A percentile compares a stretch with the other conserved stretches of the same genome.
Conservation (phyloP, 768 basidiomycete genomes). For the Rhizopogon salebrosus region DNA sequence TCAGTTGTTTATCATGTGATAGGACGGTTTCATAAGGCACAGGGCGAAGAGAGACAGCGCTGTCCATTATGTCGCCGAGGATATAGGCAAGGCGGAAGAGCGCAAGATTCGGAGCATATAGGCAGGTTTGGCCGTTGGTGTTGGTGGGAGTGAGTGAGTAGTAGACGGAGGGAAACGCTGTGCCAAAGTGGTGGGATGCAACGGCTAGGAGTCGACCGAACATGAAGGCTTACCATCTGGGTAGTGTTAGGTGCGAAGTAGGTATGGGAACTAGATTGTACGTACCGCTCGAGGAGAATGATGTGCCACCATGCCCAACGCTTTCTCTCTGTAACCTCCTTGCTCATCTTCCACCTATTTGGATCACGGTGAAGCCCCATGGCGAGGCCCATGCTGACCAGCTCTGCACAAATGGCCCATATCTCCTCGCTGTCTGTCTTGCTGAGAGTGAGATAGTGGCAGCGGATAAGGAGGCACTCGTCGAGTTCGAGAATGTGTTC, state of each 20-base stretch:
- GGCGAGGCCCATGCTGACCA: slow-evolving; percentile 70
- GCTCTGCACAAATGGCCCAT: slow-evolving; percentile 70
- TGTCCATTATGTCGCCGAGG: slow-evolving; percentile 82
- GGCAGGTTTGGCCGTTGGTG: slow-evolving; percentile 55
- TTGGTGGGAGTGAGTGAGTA: slow-evolving; percentile 24
- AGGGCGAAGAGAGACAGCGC: slow-evolving; percentile 75
- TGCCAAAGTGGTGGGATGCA: slow-evolving; percentile 81
- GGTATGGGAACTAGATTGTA: slow-evolving; percentile 1
- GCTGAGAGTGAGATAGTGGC: slow-evolving; percentile 66
- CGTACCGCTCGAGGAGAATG: slow-evolving; percentile 70
- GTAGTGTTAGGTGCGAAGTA: slow-evolving; percentile 6
- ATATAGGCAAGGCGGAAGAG: slow-evolving; percentile 74
- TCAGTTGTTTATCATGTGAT: slow-evolving; percentile 65
- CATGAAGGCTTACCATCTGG: slow-evolving; percentile 84
- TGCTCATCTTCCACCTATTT: slow-evolving; percentile 68
- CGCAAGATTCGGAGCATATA: slow-evolving; percentile 72
- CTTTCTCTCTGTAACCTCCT: slow-evolving; percentile 67
- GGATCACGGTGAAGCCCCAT: slow-evolving; percentile 87
- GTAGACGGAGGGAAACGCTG: slow-evolving; percentile 65
- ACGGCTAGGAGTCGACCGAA: slow-evolving; percentile 76
- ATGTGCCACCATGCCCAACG: slow-evolving; percentile 94
- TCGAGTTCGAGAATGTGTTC: slow-evolving; percentile 67
- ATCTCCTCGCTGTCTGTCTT: slow-evolving; percentile 80
- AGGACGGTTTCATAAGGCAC: slow-evolving; percentile 71
- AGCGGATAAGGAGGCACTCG: slow-evolving; percentile 65